These are phyloP conservation scores for Cardamine occulta DNA, from an alignment of 345 rosid genomes.

Conservation along the genomic window DNA sequence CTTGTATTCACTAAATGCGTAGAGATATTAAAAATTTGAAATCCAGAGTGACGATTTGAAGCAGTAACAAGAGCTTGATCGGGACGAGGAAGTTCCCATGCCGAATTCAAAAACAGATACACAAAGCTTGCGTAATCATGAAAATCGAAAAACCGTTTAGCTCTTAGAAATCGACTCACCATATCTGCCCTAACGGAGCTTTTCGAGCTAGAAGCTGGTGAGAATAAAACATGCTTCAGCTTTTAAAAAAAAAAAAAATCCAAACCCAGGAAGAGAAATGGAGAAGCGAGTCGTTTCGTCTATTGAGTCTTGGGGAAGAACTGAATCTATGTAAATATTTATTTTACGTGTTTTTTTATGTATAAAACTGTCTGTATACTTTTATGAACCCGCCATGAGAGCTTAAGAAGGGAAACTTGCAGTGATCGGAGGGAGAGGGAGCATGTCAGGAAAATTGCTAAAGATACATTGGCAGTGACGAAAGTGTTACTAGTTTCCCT, in stretches of 20 bases:
- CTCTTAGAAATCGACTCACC: constrained; percentile 49
- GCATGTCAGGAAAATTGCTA: constrained; percentile 24
- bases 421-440: constrained; percentile 30
- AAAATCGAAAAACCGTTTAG: not conserved
- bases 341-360: not conserved
- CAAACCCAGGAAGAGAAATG: constrained; percentile 17
- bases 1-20: not conserved
- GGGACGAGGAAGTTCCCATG: constrained; percentile 18
- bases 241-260: constrained; percentile 1
- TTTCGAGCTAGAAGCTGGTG: constrained; percentile 97
- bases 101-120: not conserved
- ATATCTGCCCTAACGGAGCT: constrained; percentile 94
- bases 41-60: not conserved
- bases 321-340: constrained; percentile 11
- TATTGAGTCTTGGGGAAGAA: not conserved
- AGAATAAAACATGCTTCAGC: constrained; percentile 76
- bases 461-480: not conserved
- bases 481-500: not conserved
- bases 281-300: constrained; percentile 26
- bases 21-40: constrained; percentile 6
- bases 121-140: constrained; percentile 11
- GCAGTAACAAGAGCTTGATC: constrained; percentile 26
- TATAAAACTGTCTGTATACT: not conserved
- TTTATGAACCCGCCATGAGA: constrained; percentile 37
- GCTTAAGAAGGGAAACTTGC: constrained; percentile 22